Percentiles rank a stretch among this genome's conserved stretches.
phyloP scores from a whole-genome alignment of 1,284 basidiomycete species.

The Cutaneotrichosporon cavernicola region DNA sequence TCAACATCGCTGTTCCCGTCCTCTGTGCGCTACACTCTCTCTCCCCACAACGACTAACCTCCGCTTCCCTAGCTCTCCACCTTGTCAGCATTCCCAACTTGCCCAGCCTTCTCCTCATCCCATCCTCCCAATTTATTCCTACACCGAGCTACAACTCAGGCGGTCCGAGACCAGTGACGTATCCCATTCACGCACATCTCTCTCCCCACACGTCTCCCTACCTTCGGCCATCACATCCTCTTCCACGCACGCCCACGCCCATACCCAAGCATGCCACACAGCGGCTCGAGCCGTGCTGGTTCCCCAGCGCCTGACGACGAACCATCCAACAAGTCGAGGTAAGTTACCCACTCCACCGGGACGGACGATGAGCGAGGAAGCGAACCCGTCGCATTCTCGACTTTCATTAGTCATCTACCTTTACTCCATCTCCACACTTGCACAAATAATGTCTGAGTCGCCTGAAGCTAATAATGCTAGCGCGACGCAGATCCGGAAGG shows the following conservation, averaged over 20 bases:
- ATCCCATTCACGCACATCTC: too few relatives aligned
- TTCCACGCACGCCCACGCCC: neutral
- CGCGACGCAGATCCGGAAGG: constrained; percentile 44
- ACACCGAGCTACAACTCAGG: too few relatives aligned
- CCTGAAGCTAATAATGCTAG: constrained; percentile 21
- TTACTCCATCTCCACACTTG: neutral
- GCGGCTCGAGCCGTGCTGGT: constrained; percentile 7
- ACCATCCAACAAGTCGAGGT: constrained; percentile 14
- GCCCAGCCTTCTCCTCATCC: too few relatives aligned
- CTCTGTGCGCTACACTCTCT: too few relatives aligned
- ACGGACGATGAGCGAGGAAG: neutral
- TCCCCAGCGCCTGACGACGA: neutral
- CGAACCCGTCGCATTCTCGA: neutral
- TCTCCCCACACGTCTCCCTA: too few relatives aligned
- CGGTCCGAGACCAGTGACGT: too few relatives aligned
- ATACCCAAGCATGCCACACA: neutral
- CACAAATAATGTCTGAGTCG: constrained; percentile 3
- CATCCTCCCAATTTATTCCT: too few relatives aligned
- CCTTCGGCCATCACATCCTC: too few relatives aligned
- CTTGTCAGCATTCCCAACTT: too few relatives aligned
- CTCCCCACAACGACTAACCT: too few relatives aligned
- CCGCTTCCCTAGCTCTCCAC: too few relatives aligned
- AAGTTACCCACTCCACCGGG: neutral
- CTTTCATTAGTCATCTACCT: neutral
- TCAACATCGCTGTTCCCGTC: too few relatives aligned